These are phyloP conservation scores for Vigna nakashimae DNA, from an alignment of 306 rosid species.

Conservation along the genomic window DNA sequence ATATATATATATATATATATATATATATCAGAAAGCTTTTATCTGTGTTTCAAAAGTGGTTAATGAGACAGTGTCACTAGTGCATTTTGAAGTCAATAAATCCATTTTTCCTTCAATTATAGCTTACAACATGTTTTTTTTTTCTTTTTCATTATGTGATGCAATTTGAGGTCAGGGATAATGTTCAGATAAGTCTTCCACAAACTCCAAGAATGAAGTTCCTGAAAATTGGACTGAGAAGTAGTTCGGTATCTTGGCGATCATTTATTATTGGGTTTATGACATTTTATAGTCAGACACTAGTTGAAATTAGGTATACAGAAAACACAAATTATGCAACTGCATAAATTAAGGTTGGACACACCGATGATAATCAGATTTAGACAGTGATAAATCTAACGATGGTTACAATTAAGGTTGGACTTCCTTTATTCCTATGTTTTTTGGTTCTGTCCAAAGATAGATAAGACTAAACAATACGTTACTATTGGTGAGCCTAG, in stretches of 20 bases:
- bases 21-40: neutral
- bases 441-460: too few species aligned
- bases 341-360: too few species aligned
- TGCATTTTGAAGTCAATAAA: slow-evolving; percentile 10
- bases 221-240: neutral
- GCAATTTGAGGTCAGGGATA: neutral
- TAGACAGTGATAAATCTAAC: too few species aligned
- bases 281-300: too few species aligned
- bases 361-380: too few species aligned
- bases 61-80: neutral
- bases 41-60: neutral
- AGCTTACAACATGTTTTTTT: neutral
- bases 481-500: too few species aligned
- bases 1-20: neutral
- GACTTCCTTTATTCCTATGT: too few species aligned
- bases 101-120: neutral
- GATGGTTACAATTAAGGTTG: too few species aligned
- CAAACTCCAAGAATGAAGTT: neutral
- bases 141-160: neutral
- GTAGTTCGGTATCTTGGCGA: neutral
- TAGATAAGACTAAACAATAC: too few species aligned
- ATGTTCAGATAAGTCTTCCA: neutral
- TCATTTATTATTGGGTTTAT: neutral
- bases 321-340: too few species aligned
- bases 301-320: too few species aligned